phyloP scores from a whole-genome alignment of 1,139 yeast species.

The Candida anutae region DNA sequence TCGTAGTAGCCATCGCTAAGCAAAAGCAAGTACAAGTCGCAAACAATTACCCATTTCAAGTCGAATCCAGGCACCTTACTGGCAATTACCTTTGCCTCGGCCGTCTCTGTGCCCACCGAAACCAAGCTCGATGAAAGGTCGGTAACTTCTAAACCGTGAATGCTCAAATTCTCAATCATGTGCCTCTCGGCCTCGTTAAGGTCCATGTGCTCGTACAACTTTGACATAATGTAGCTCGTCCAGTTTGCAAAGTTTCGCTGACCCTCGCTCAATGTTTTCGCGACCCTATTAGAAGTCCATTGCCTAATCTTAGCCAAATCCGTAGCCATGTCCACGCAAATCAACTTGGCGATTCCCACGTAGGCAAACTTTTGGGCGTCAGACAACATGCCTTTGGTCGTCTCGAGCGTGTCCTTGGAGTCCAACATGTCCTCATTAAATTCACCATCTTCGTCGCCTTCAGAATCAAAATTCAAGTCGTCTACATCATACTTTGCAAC shows the following conservation, averaged over 20 bases:
- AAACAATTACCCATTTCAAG: slow-evolving; percentile 85
- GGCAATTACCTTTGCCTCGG: slow-evolving; percentile 8
- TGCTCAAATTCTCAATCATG: slow-evolving; percentile 83
- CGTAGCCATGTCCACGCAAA: slow-evolving; percentile 76
- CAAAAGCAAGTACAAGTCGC: slow-evolving; percentile 77
- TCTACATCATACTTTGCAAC: slow-evolving; percentile 8
- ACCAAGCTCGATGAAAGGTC: slow-evolving; percentile 59
- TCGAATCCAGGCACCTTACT: slow-evolving; percentile 45
- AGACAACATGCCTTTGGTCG: slow-evolving; percentile 73
- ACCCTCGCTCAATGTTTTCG: slow-evolving; percentile 56
- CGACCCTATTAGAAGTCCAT: slow-evolving; percentile 43
- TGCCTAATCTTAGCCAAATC: slow-evolving; percentile 56
- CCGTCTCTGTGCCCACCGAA: slow-evolving; percentile 13
- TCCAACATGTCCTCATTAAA: slow-evolving; percentile 36
- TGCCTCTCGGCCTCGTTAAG: slow-evolving; percentile 62
- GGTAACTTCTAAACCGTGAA: slow-evolving; percentile 70
- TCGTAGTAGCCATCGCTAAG: slow-evolving; percentile 86
- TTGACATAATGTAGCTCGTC: slow-evolving; percentile 67
- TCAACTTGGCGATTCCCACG: slow-evolving; percentile 73
- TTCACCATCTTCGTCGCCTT: slow-evolving; percentile 12
- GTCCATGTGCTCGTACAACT: slow-evolving; percentile 77
- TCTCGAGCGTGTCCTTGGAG: slow-evolving; percentile 57
- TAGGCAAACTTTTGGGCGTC: slow-evolving; percentile 90
- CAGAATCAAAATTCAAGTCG: slow-evolving; percentile 16
- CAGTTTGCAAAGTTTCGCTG: slow-evolving; percentile 81